Conservation (phyloP, 805 yeast genomes). For the Candida parachauliodes region DNA sequence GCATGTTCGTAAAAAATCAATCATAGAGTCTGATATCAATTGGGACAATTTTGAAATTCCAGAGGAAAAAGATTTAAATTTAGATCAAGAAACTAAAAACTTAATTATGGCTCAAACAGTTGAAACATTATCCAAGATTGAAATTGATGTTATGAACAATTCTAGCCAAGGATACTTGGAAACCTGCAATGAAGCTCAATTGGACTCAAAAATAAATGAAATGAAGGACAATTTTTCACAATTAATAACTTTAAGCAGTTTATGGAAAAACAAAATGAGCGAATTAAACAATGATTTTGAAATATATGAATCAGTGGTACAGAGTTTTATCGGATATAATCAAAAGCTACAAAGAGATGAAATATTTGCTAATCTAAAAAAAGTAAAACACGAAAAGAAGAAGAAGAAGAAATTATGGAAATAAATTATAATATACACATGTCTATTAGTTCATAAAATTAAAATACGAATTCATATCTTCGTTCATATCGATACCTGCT, state of each 20-base stretch:
- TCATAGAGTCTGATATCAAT: conserved; percentile 26
- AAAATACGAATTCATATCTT: conserved; percentile 27
- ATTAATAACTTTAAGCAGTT: conserved; percentile 27
- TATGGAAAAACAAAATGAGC: conserved; percentile 51
- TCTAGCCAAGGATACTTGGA: conserved; percentile 13
- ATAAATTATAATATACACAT: background rate
- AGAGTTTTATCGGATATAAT: conserved; percentile 85
- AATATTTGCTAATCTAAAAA: conserved; percentile 29
- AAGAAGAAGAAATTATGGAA: conserved; percentile 14
- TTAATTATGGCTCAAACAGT: conserved; percentile 21
- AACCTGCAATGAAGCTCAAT: conserved; percentile 22
- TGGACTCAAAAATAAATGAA: conserved; percentile 36
- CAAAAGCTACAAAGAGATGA: conserved; percentile 66
- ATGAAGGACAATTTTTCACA: conserved; percentile 22
- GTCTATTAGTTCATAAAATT: conserved; percentile 17
- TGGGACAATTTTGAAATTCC: conserved; percentile 35
- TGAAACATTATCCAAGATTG: conserved; percentile 26
- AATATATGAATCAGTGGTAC: conserved; percentile 83
- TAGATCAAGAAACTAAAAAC: conserved; percentile 13
- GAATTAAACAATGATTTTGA: conserved; percentile 61
- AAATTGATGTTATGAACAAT: conserved; percentile 32
- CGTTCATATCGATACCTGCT: conserved; percentile 26
- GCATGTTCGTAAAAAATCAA: conserved; percentile 18
- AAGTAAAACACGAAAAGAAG: conserved; percentile 21
- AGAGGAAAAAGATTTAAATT: background rate